These are phyloP conservation scores for Ilyonectria sp. DNA, from an alignment of 2,329 filamentous ascomycete genomes.

Conservation along the genomic window DNA sequence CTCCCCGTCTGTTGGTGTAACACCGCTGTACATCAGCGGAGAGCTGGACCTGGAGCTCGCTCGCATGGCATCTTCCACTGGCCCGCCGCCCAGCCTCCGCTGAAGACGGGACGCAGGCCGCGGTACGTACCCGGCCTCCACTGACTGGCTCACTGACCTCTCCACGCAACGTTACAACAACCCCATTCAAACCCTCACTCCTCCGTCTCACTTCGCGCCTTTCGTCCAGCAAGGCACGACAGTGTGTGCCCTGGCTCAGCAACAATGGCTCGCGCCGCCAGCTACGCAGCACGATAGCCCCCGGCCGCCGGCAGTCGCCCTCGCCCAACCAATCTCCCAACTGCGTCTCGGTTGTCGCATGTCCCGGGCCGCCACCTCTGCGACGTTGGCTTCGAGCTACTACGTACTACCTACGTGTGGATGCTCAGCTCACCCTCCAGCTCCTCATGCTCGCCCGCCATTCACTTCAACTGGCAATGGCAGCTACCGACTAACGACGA, in stretches of 20 bases:
- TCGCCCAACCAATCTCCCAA: conserved; percentile 22
- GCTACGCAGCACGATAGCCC: background rate
- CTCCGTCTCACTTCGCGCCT: conserved; percentile 18
- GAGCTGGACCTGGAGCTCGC: background rate
- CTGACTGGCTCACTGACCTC: conserved; percentile 20
- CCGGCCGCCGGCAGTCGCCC: conserved; percentile 26
- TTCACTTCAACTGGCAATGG: background rate
- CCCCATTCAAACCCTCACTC: conserved; percentile 25
- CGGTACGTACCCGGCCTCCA: conserved; percentile 9
- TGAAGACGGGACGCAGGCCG: background rate
- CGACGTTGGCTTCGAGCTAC: conserved; percentile 41
- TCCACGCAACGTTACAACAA: conserved; percentile 36
- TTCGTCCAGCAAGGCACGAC: background rate
- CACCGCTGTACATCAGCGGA: background rate
- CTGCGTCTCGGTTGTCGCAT: conserved; percentile 34
- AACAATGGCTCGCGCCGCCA: conserved; percentile 26
- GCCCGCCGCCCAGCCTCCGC: background rate
- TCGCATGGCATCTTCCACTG: background rate
- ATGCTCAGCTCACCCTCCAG: conserved; percentile 1
- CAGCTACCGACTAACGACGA: conserved; percentile 19
- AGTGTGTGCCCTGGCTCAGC: conserved; percentile 19
- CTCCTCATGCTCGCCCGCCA: background rate
- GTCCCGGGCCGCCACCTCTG: conserved; percentile 42
- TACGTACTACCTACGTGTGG: background rate
- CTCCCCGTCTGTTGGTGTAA: conserved; percentile 1